These are phyloP conservation scores for Ophiostoma pallidulum DNA, from an alignment of 2,329 filamentous ascomycete genomes.

Conservation along the genomic window DNA sequence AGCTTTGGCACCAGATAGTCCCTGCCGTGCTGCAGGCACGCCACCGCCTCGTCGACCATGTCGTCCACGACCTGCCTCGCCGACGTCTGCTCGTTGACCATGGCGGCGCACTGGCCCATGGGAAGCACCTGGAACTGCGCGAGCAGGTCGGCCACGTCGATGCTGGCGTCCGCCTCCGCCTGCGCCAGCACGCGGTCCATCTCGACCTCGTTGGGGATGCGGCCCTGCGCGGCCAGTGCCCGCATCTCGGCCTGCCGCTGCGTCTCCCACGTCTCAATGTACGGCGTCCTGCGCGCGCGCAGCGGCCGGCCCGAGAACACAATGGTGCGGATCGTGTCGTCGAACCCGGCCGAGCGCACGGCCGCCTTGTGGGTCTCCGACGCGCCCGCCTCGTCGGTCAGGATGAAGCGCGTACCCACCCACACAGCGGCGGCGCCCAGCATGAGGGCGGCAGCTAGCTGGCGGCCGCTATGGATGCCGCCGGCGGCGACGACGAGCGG, in stretches of 20 bases:
- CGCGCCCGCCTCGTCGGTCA: slow-evolving; percentile 88
- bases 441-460: slow-evolving; percentile 81
- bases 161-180: slow-evolving; percentile 60
- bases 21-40: slow-evolving; percentile 59
- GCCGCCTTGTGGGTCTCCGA: slow-evolving; percentile 92
- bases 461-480: slow-evolving; percentile 87
- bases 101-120: slow-evolving; percentile 95
- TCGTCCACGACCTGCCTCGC: slow-evolving; percentile 93
- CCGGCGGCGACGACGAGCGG: slow-evolving; percentile 91
- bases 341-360: slow-evolving; percentile 80
- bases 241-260: slow-evolving; percentile 87
- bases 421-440: slow-evolving; percentile 88
- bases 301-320: slow-evolving; percentile 97
- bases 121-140: slow-evolving; percentile 85
- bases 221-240: slow-evolving; percentile 77
- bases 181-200: slow-evolving; percentile 67
- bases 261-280: slow-evolving; percentile 93
- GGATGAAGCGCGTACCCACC: slow-evolving; percentile 93
- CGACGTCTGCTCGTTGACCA: slow-evolving; percentile 84
- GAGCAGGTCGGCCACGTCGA: slow-evolving; percentile 71
- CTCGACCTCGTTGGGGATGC: slow-evolving; percentile 89
- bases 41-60: slow-evolving; percentile 74
- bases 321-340: slow-evolving; percentile 93
- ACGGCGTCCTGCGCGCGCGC: slow-evolving; percentile 85
- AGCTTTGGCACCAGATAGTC: slow-evolving; percentile 59